Percentiles rank a stretch among this genome's conserved stretches.
Conservation (phyloP, 2,329 filamentous ascomycete genomes). For the Sporothrix pallida region DNA sequence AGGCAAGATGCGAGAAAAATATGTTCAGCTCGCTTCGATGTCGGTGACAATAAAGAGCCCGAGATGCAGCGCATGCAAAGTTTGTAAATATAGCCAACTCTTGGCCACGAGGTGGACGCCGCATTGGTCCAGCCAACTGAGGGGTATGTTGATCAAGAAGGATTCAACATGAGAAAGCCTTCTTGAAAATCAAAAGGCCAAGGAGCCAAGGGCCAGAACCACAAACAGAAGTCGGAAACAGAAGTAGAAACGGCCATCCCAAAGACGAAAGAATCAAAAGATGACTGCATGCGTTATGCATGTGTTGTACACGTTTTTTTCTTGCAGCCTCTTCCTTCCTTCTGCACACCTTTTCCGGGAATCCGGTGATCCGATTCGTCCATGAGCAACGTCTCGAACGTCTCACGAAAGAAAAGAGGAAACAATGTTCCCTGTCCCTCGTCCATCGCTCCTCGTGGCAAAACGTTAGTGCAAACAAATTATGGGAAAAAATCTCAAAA, state of each 20-base stretch:
- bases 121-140: conserved; percentile 19
- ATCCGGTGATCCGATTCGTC: conserved; percentile 1
- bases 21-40: not conserved
- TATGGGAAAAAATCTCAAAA: not conserved
- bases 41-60: not conserved
- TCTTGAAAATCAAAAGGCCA: too few relatives aligned
- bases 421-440: not conserved
- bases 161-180: not conserved
- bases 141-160: not conserved
- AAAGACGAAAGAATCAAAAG: not conserved
- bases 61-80: not conserved
- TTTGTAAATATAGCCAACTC: conserved; percentile 1
- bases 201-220: not conserved
- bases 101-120: conserved; percentile 22
- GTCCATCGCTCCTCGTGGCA: conserved; percentile 14
- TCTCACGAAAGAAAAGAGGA: not conserved
- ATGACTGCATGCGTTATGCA: conserved; percentile 1
- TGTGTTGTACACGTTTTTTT: not conserved
- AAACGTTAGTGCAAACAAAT: not conserved
- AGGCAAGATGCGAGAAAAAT: not conserved
- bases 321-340: not conserved
- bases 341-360: not conserved
- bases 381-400: not conserved
- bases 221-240: not conserved
- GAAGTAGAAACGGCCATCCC: too few relatives aligned